A percentile compares a stretch with the other conserved stretches of the same genome.
These are phyloP conservation scores for Solanum chiquidenum DNA, from an alignment of 257 asterid species.

Conservation along the genomic window DNA sequence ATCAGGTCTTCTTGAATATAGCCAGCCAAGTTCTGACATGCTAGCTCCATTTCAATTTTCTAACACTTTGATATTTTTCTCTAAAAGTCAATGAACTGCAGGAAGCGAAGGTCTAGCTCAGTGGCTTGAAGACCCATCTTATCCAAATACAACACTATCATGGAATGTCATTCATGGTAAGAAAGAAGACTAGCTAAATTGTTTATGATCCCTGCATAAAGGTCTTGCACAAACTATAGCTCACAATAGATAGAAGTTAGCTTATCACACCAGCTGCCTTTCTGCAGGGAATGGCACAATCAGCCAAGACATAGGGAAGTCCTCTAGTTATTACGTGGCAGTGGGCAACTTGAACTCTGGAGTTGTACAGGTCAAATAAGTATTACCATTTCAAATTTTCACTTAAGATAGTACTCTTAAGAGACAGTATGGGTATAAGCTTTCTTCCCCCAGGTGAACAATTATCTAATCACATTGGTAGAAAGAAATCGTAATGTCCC, in stretches of 20 bases:
- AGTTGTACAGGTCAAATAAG: constrained; percentile 39
- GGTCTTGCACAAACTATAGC: neutral
- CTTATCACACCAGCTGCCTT: constrained; percentile 9
- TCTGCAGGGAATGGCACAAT: constrained; percentile 60
- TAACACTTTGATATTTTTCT: constrained; percentile 4
- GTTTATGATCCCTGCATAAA: neutral
- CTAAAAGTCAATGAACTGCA: constrained; percentile 21
- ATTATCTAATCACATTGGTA: neutral
- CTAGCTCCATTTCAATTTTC: neutral
- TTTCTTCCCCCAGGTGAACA: neutral
- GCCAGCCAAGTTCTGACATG: neutral
- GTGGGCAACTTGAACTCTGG: constrained; percentile 59
- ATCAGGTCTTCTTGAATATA: neutral
- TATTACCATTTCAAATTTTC: neutral
- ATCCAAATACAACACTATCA: constrained; percentile 39
- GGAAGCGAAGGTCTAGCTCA: constrained; percentile 43
- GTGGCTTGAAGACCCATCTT: constrained; percentile 76
- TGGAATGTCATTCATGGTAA: constrained; percentile 67
- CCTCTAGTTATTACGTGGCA: constrained; percentile 57
- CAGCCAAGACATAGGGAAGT: constrained; percentile 28
- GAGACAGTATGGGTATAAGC: neutral
- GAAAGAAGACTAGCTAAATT: constrained; percentile 10
- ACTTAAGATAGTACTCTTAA: neutral
- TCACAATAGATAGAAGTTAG: neutral
- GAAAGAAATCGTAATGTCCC: neutral